Evolutionary conservation across 768 basidiomycete genomes (phyloP), one percentile per base, ranked within the genome.

Genomic region (Vararia minispora): DNA sequence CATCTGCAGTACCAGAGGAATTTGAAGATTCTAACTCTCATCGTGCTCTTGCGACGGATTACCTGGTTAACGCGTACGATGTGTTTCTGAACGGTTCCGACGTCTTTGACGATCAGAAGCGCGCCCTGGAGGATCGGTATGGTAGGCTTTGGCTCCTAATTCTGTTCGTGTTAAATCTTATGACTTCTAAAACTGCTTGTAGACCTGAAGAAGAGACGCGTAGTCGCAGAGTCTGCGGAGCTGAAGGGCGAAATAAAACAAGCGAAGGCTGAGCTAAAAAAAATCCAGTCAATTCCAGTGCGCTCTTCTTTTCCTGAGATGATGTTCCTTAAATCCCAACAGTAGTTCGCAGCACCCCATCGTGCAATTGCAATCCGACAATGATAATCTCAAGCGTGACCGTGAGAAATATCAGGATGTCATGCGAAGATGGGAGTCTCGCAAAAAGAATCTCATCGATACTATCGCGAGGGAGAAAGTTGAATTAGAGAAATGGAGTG

Each of bases 321-420:
- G 29, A 18, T 28, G n/a, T 22, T 24, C 7, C 16, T 18, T 35
- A 35, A 50, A 25, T 30, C 27, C 3, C n/a, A 26, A 9, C 20
- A 27, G 14, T 29, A 34, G 20, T 11, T 16, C 18, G 6, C 17
- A 57, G 56, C 47, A 79, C 9, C 79, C 78, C 13, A 62, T 83
- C 3, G 64, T 71, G 35, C 73, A 79, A 43, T 64, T 84, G 16
- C 66, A 75, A 51, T 70, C 72, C 27, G 69, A 73, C 29, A 74
- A 79, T 41, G 69, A 71, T 3, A 63, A 76, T 28, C 66, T 89
- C 33, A 72, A 72, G 44, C 69, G 69, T 17, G 90, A 95, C 55
- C 69, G 74, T 52, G 71, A 80, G 42, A 90, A 89, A 56, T 80
- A 87, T 46, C 75, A 78, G 48, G 76, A 77, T 43, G 79, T 82